phyloP scores from a whole-genome alignment of 345 rosid species.

The Pseudoturritis turrita region DNA sequence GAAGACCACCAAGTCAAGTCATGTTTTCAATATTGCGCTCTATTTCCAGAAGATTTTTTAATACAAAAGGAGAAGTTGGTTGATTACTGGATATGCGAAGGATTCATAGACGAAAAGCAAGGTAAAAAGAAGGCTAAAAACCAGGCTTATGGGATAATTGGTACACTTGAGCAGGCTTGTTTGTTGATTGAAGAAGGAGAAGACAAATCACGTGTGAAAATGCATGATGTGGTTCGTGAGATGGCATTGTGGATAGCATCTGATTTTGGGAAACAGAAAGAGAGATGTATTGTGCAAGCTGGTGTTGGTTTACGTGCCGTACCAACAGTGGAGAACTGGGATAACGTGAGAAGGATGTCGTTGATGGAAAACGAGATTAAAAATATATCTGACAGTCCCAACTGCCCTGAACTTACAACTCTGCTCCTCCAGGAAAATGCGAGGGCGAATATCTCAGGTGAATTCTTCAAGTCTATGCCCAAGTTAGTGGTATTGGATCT shows the following conservation, averaged over 20 bases:
- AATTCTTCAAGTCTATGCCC: constrained; percentile 28
- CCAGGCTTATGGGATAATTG: constrained; percentile 26
- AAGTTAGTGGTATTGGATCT: constrained; percentile 33
- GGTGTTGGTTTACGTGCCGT: neutral
- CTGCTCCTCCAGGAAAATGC: constrained; percentile 15
- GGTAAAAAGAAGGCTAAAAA: neutral
- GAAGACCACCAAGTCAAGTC: neutral
- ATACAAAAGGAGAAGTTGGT: neutral
- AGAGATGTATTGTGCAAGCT: neutral
- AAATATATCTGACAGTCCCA: neutral
- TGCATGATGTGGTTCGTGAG: constrained; percentile 9
- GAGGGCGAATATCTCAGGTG: neutral
- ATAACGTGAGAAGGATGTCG: constrained; percentile 6
- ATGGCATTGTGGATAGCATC: neutral
- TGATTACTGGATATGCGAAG: constrained; percentile 1
- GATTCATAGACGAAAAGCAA: neutral
- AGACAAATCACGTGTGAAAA: neutral
- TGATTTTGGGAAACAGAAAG: neutral
- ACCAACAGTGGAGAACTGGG: neutral
- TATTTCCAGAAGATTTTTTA: neutral
- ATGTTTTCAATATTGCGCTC: constrained; percentile 1
- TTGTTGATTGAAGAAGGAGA: neutral
- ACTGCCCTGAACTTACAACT: constrained; percentile 23
- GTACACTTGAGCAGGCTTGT: constrained; percentile 8
- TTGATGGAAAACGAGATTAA: constrained; percentile 18